Evolutionary conservation across 1,284 basidiomycete genomes (phyloP).

Genomic region (Golubevia pallescens): DNA sequence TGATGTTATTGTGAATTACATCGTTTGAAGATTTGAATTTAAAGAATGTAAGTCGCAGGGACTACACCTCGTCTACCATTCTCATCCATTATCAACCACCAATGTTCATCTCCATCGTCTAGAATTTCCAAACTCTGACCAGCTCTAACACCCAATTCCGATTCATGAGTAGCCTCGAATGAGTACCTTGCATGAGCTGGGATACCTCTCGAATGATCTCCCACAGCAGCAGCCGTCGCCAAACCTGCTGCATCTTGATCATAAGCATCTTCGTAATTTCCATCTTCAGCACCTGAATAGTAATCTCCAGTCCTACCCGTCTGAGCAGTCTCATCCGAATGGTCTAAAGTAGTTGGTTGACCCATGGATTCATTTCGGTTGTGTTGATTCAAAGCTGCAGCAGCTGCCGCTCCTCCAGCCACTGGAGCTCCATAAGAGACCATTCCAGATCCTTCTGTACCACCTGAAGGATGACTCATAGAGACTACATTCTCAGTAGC

Average conservation of each 20-base stretch:
- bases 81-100: slow-evolving; percentile 48
- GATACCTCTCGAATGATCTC: slow-evolving; percentile 28
- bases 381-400: no score
- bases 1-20: no score
- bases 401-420: no score
- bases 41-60: slow-evolving; percentile 50
- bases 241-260: slow-evolving; percentile 13
- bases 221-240: slow-evolving; percentile 5
- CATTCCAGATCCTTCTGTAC: no score
- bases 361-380: no score
- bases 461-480: no score
- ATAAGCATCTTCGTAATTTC: slow-evolving; percentile 28
- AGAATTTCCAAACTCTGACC: slow-evolving; percentile 48
- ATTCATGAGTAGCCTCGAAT: slow-evolving; percentile 50
- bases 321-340: slow-evolving; percentile 15
- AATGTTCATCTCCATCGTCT: slow-evolving; percentile 47
- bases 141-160: slow-evolving; percentile 38
- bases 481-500: slow-evolving; percentile 10
- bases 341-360: no score
- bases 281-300: slow-evolving; percentile 9
- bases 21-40: neutral
- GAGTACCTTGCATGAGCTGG: slow-evolving; percentile 50
- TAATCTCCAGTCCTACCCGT: slow-evolving; percentile 27
- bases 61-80: slow-evolving; percentile 44
- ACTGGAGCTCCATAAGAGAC: no score